Conservation (phyloP, 176 grass and related monocot species). For the Cenchrus purpureus region DNA sequence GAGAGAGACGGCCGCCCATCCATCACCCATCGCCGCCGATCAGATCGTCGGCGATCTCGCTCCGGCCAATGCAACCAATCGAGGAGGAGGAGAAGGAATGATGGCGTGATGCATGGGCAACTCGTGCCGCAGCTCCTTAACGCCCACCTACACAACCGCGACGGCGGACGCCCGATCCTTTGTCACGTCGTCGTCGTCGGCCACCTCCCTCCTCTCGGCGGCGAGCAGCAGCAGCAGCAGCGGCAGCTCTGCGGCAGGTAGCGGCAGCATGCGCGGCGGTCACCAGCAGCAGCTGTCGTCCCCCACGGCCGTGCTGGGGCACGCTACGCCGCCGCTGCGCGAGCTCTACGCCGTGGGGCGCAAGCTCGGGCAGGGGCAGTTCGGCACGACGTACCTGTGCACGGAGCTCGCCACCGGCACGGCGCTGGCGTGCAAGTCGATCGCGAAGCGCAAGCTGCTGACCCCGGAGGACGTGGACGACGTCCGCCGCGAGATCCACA, state of each 20-base stretch:
- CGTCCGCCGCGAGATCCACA: constrained; percentile 79
- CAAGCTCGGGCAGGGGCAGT: constrained; percentile 82
- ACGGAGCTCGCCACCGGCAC: constrained; percentile 49
- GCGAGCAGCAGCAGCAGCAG: not conserved
- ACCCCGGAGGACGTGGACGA: constrained; percentile 70
- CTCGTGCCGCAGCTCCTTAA: constrained; percentile 44
- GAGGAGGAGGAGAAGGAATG: too few relatives aligned
- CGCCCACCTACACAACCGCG: constrained; percentile 7
- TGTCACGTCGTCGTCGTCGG: not conserved
- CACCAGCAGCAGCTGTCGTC: constrained; percentile 41
- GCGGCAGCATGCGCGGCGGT: not conserved
- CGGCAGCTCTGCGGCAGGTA: not conserved
- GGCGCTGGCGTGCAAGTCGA: constrained; percentile 64
- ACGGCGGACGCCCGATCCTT: not conserved
- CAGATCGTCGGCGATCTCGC: too few relatives aligned
- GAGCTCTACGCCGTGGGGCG: constrained; percentile 66
- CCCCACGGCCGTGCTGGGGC: constrained; percentile 53
- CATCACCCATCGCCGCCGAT: too few relatives aligned
- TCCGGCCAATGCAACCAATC: too few relatives aligned
- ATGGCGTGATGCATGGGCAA: constrained; percentile 58
- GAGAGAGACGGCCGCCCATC: too few relatives aligned
- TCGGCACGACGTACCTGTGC: constrained; percentile 79
- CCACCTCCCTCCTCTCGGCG: not conserved
- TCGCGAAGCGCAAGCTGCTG: constrained; percentile 72
- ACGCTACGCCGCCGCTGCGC: constrained; percentile 54